Conservation (phyloP, 1,139 yeast genomes). For the Pichia sp. region DNA sequence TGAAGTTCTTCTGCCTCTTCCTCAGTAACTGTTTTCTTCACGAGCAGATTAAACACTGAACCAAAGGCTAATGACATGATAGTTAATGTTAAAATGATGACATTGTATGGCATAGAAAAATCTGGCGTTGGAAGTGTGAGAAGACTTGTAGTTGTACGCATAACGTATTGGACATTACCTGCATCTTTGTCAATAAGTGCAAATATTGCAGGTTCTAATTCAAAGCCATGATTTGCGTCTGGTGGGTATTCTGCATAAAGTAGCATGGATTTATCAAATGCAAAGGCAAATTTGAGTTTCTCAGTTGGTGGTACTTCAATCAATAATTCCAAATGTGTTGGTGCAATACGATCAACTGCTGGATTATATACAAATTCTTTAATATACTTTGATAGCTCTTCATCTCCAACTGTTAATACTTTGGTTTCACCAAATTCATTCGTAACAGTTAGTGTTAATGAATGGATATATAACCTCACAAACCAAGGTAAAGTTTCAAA, state of each 20-base stretch:
- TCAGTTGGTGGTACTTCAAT: constrained; percentile 59
- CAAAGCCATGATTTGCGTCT: constrained; percentile 97
- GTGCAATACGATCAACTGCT: constrained; percentile 72
- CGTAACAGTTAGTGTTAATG: constrained; percentile 38
- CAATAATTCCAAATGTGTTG: constrained; percentile 73
- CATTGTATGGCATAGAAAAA: constrained; percentile 98
- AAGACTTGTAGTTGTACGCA: constrained; percentile 79
- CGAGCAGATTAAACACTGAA: constrained; percentile 68
- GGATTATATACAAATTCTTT: constrained; percentile 61
- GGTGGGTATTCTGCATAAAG: constrained; percentile 94
- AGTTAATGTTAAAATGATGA: constrained; percentile 88
- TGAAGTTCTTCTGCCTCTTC: constrained; percentile 52
- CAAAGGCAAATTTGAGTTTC: constrained; percentile 59
- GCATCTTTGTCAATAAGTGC: constrained; percentile 37
- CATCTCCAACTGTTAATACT: constrained; percentile 22
- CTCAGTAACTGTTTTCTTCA: constrained; percentile 70
- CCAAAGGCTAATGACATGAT: constrained; percentile 92
- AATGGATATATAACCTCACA: constrained; percentile 74
- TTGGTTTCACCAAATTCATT: constrained; percentile 11
- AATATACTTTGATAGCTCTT: constrained; percentile 34
- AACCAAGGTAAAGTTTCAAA: constrained; percentile 93
- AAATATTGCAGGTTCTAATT: constrained; percentile 82
- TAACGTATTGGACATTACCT: constrained; percentile 39
- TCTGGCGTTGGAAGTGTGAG: constrained; percentile 94
- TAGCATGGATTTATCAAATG: constrained; percentile 81